Evolutionary conservation across 2,329 filamentous ascomycete species (phyloP), one percentile per base, ranked within the genome.

Genomic region (Gremmenia infestans): DNA sequence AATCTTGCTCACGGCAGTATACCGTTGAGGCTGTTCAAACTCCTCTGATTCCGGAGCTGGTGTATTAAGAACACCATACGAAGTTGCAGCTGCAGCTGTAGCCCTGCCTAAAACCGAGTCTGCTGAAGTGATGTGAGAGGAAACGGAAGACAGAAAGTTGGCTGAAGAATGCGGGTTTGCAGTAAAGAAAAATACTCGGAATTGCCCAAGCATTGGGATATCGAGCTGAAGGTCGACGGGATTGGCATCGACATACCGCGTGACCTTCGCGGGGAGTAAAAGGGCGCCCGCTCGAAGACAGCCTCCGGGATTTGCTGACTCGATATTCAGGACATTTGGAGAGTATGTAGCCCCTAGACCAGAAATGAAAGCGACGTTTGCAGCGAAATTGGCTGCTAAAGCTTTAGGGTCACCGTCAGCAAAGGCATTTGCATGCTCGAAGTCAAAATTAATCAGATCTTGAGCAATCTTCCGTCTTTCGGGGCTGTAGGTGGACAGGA

Each of bases 171-270:
- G 74, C 2, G 89, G 75, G 64, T 89, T 78, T 65, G 81, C 82
- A 58, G 83, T 80, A 58, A 92, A 80, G 58, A 91, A 78, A 69
- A 88, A 91, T 47, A 91, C 80, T 49, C 86, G 81, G 74, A 91
- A 92, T 66, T 92, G 88, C 25, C 88, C 85, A 5, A 91, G 75
- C 71, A 90, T 81, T 1, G 88, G 88, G 46, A 91, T 88, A 65
- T 91, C 88, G 5, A 90, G 81, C 68, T 92, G 87, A 28, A 91
- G 74, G 63, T 91, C 85, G 43, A 92, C 82, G 0, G 88, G 88
- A 64, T 91, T 92, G 3, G 87, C 85, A 70, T 92, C 88, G 51
- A 91, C 81, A 67, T 87, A 91, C 28, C 88, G 80, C 0, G 86
- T 88, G 17, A 86, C 87, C 70, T 83, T 87, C 42, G 85, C 85